Base-by-base conservation (phyloP, 1,139 yeast species). In the Yueomyces sp. region DNA sequence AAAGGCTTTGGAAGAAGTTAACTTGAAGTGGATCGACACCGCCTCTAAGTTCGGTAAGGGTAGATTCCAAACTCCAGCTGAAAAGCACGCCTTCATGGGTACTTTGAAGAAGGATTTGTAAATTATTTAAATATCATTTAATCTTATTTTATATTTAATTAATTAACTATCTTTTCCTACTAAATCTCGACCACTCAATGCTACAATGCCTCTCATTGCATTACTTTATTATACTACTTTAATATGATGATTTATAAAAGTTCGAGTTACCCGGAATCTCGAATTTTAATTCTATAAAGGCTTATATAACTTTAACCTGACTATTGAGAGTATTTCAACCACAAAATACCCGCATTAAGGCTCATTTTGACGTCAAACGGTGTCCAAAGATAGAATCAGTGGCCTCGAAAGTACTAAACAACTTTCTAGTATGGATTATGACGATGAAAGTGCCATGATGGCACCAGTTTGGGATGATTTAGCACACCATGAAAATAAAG, bases 41-140 rank as follows among this genome's bases (percentile, higher is more conserved):
- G 96, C 98, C 68, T 91, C 98, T 67, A 89, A 89, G 78, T 91
- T 91, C 86, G 99, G 99, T 84, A 93, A 91, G 87, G 99, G 99
- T 80, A 91, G 98, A 81, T 93, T 93, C 98, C 99, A 93, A 78
- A 91, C 98, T 68, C 95, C 96, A 65, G 98, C 96, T 73, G 99
- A 93, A 81, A 93, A 93, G 89, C 89, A 81, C 70, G 95, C 98
- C 68, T 93, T 93, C 91, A 68, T 89, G 79, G 99, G 99, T 80
- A 89, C 98, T 67, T 83, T 91, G 72, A 93, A 93, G 95, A 89
- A 86, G 83, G 98, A 91, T 59, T 67, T 72, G 59, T 59, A 65
- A 61, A 44, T 42, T 46, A 40, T 28, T 39, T 19, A 19, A 19
- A 19, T 19, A 19, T 19, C 19, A 19, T 42, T 27, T 39, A 39